Evolutionary conservation across 371 early-diverging fungal species (phyloP).

Genomic region (Mortierella sp.): DNA sequence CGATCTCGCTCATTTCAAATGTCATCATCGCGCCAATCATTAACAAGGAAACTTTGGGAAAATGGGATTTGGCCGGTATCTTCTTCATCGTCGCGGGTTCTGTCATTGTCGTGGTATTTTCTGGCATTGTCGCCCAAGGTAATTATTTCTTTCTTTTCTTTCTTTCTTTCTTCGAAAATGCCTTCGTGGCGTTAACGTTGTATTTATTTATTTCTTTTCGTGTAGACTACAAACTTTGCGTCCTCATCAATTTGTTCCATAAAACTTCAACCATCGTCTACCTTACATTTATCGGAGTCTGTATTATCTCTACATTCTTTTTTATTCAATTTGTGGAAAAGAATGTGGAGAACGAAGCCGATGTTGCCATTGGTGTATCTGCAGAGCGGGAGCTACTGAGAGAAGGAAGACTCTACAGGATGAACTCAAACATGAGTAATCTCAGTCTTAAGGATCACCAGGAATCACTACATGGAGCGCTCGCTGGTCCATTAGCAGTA

Average conservation of each 20-base stretch:
- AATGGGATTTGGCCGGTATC: constrained; percentile 79
- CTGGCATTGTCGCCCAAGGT: constrained; percentile 68
- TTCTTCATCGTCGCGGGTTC: constrained; percentile 85
- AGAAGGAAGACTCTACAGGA: constrained; percentile 39
- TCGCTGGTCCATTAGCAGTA: background rate
- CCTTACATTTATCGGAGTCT: constrained; percentile 69
- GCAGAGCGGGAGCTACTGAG: constrained; percentile 29
- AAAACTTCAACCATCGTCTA: constrained; percentile 77
- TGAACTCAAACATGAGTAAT: constrained; percentile 40
- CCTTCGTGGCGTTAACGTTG: background rate
- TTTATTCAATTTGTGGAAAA: constrained; percentile 74
- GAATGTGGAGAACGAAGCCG: constrained; percentile 66
- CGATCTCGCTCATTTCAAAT: constrained; percentile 86
- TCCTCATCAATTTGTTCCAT: constrained; percentile 79
- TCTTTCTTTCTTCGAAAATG: background rate
- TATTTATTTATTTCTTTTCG: background rate
- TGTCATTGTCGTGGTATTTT: constrained; percentile 79
- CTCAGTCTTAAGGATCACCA: constrained; percentile 23
- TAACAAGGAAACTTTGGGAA: constrained; percentile 78
- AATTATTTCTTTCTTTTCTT: background rate
- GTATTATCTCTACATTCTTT: constrained; percentile 66
- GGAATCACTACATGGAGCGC: constrained; percentile 1
- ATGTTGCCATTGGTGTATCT: constrained; percentile 50
- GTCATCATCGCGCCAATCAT: constrained; percentile 88
- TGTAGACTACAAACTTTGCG: constrained; percentile 78